Evolutionary conservation across 495 filamentous ascomycete genomes (phyloP).

Genomic region (Annulohypoxylon stygium): DNA sequence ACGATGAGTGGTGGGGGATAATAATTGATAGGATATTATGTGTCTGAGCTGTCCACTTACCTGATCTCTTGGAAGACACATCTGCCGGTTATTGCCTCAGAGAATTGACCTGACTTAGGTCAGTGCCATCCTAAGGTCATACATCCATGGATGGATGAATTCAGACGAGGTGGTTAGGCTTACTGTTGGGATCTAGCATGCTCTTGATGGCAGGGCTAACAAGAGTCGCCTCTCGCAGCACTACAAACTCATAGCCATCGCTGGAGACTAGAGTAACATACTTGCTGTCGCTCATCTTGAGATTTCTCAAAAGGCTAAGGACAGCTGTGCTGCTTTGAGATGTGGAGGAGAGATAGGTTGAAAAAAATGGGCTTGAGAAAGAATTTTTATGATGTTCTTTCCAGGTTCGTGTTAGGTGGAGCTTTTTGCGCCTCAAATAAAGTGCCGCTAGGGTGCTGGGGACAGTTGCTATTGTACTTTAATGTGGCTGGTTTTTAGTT

Average conservation of each 20-base stretch:
- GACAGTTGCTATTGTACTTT: background rate
- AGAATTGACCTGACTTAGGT: slow-evolving; percentile 71
- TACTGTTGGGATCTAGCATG: slow-evolving; percentile 87
- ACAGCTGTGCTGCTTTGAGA: background rate
- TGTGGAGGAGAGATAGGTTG: slow-evolving; percentile 3
- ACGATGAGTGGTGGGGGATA: slow-evolving; percentile 19
- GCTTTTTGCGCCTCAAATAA: slow-evolving; percentile 8
- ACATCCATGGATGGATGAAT: background rate
- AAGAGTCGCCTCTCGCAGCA: slow-evolving; percentile 80
- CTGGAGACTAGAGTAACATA: slow-evolving; percentile 89
- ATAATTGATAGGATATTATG: background rate
- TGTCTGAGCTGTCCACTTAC: slow-evolving; percentile 61
- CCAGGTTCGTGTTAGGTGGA: slow-evolving; percentile 3
- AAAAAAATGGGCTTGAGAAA: slow-evolving; percentile 26
- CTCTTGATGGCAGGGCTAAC: slow-evolving; percentile 81
- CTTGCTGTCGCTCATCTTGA: slow-evolving; percentile 59
- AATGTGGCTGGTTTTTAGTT: background rate
- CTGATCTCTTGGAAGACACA: slow-evolving; percentile 79
- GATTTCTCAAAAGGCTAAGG: background rate
- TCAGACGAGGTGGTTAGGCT: slow-evolving; percentile 42
- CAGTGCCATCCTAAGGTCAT: slow-evolving; percentile 15
- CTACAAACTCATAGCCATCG: slow-evolving; percentile 90
- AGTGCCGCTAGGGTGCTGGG: background rate
- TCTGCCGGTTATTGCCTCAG: slow-evolving; percentile 73
- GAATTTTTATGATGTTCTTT: slow-evolving; percentile 19